Conservation (phyloP, 176 grass and related monocot species). For the Zizania latifolia region DNA sequence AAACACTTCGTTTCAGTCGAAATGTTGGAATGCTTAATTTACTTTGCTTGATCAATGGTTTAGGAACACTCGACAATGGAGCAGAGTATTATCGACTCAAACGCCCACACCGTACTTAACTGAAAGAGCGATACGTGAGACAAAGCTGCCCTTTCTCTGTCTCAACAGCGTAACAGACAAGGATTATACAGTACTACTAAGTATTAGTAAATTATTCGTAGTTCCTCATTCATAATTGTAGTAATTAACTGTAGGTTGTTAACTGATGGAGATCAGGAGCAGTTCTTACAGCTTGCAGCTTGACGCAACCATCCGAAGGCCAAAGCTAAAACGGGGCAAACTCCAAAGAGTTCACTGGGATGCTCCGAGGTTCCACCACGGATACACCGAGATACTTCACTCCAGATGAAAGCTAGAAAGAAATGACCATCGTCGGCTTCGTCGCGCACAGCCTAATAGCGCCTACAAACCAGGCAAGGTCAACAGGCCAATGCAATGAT, state of each 20-base stretch:
- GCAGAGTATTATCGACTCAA: neutral
- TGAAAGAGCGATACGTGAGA: constrained; percentile 7
- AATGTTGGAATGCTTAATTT: neutral
- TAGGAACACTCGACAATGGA: too few species aligned
- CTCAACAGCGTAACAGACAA: neutral
- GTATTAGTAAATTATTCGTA: too few species aligned
- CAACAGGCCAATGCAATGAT: too few species aligned
- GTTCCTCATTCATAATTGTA: neutral
- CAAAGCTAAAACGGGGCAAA: too few species aligned
- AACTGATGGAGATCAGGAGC: neutral
- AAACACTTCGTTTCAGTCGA: neutral
- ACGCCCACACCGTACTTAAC: constrained; percentile 15
- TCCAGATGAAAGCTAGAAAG: neutral
- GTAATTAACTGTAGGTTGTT: too few species aligned
- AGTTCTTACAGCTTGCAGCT: too few species aligned
- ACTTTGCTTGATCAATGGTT: too few species aligned
- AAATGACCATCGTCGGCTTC: too few species aligned
- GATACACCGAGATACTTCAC: constrained; percentile 10
- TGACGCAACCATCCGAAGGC: too few species aligned
- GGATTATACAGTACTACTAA: too few species aligned
- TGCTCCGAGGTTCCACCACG: neutral
- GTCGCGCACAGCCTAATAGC: neutral
- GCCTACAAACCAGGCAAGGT: too few species aligned
- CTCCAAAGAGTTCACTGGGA: neutral
- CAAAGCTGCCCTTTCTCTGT: neutral